Percentiles rank a stretch among this genome's conserved stretches.
Evolutionary conservation across 2,329 filamentous ascomycete genomes (phyloP).

Genomic region (Apiospora malaysiana): DNA sequence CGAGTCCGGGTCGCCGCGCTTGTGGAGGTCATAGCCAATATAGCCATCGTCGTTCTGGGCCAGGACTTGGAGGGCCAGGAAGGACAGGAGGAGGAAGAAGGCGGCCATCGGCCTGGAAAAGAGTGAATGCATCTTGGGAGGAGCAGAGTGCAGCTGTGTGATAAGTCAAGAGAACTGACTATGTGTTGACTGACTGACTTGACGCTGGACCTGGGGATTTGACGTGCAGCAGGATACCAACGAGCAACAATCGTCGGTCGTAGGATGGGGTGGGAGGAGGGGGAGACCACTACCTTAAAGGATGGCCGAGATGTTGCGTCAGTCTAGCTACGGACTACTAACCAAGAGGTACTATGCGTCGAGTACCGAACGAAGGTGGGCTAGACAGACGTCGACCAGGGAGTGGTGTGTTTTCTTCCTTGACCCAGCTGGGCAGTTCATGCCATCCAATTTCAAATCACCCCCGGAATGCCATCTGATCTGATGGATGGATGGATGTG

Average conservation of each 20-base stretch:
- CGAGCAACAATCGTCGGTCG: constrained; percentile 15
- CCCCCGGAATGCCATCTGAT: constrained; percentile 11
- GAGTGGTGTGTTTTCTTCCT: background rate
- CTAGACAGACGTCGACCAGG: background rate
- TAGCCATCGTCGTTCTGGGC: constrained; percentile 48
- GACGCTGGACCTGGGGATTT: constrained; percentile 17
- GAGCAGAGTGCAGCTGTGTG: background rate
- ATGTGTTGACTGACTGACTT: constrained; percentile 23
- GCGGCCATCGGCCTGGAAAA: constrained; percentile 33
- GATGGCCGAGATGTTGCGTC: constrained; percentile 14
- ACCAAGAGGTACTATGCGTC: background rate
- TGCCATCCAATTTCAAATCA: constrained; percentile 1
- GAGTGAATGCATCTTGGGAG: constrained; percentile 33
- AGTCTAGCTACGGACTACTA: background rate
- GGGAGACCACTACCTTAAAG: constrained; percentile 27
- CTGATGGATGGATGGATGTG: background rate
- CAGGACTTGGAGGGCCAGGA: constrained; percentile 28
- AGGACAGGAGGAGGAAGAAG: constrained; percentile 35
- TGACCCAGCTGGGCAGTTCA: background rate
- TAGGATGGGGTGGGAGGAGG: background rate
- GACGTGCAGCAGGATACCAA: constrained; percentile 15
- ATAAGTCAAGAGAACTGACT: background rate
- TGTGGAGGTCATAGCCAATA: constrained; percentile 59
- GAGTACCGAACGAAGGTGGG: background rate
- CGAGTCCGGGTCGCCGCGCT: constrained; percentile 56